Evolutionary conservation across 2,329 filamentous ascomycete genomes (phyloP), one percentile per base, ranked within the genome.

Genomic region (Trichoderma hamatum): DNA sequence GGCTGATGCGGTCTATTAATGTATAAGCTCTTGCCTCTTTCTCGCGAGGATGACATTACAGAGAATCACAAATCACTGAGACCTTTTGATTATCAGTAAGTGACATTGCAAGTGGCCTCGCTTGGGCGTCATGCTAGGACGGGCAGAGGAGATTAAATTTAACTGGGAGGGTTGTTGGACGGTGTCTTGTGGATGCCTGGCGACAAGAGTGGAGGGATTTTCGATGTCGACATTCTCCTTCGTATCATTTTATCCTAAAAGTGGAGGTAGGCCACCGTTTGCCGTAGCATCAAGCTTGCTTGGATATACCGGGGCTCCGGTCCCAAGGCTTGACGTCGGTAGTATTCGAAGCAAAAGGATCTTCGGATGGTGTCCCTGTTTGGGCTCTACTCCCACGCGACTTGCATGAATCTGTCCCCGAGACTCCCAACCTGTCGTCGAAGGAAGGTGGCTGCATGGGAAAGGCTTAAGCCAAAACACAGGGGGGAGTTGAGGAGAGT

Each of bases 321-420:
- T 39, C 24, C 61, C 21, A 43, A 39, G 9, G 39, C 39, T n/a
- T 3, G 16, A 24, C 24, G 49, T 21, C 34, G 28, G 32, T 49
- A 13, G 24, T 36, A n/a, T 26, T 19, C 30, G 54, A 54, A 30
- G 14, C 26, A 49, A 49, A 24, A 36, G 54, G 54, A 59, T 67
- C 39, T 36, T 39, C 54, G n/a, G 3, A 14, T 7, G 34, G 39
- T n/a, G 14, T 30, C 52, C 54, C 39, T n/a, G n/a, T 28, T 5
- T 46, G 13, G 28, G 28, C 13, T 9, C n/a, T 34, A 21, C 21
- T 63, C 39, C 26, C 51, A 46, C 26, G 52, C 52, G 51, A 26
- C 52, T 46, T 43, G 46, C 62, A 65, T 56, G 62, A 34, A 65
- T 67, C 39, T 13, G n/a, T n/a, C 54, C 21, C 63, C 54, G 63